A percentile compares a stretch with the other conserved stretches of the same genome.
Evolutionary conservation across 2,329 filamentous ascomycete genomes (phyloP).

Genomic region (Bipolaris zeicola): DNA sequence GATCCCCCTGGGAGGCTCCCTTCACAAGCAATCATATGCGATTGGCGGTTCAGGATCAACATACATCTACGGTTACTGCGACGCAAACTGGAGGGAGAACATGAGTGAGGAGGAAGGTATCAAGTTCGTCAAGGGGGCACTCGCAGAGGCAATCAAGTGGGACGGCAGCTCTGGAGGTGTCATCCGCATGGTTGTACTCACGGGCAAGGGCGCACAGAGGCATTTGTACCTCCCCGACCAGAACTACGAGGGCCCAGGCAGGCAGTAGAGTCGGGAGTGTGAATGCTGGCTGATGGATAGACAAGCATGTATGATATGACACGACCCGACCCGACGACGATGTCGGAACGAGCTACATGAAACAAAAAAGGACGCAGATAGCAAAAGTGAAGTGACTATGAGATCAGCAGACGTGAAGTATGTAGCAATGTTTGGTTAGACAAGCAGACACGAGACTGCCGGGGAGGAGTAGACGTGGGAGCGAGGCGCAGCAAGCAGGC

Average conservation of each 20-base stretch:
- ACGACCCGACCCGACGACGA: conserved; percentile 22
- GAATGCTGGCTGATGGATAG: conserved; percentile 5
- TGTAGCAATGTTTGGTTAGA: conserved; percentile 9
- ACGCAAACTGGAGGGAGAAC: conserved; percentile 91
- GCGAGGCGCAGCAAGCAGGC: conserved; percentile 3
- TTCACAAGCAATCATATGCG: conserved; percentile 95
- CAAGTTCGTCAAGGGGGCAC: conserved; percentile 86
- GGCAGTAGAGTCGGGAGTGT: conserved; percentile 43
- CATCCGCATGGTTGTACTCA: conserved; percentile 96
- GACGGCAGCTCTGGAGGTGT: conserved; percentile 98
- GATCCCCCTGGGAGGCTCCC: conserved; percentile 91
- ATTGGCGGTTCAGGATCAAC: conserved; percentile 97
- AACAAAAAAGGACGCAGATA: conserved; percentile 1
- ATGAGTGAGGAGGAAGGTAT: conserved; percentile 94
- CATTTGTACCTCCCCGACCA: conserved; percentile 92
- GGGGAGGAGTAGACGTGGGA: conserved; percentile 14
- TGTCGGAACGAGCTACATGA: conserved; percentile 11
- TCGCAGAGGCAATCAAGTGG: conserved; percentile 98
- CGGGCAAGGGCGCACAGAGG: conserved; percentile 83
- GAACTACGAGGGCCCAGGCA: conserved; percentile 78
- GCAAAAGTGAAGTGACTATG: not conserved
- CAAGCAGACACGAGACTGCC: conserved; percentile 6
- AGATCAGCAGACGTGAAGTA: not conserved
- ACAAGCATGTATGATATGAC: conserved; percentile 17
- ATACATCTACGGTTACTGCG: conserved; percentile 99